Evolutionary conservation across 2,329 filamentous ascomycete genomes (phyloP).

Genomic region (Boeremia exigua): DNA sequence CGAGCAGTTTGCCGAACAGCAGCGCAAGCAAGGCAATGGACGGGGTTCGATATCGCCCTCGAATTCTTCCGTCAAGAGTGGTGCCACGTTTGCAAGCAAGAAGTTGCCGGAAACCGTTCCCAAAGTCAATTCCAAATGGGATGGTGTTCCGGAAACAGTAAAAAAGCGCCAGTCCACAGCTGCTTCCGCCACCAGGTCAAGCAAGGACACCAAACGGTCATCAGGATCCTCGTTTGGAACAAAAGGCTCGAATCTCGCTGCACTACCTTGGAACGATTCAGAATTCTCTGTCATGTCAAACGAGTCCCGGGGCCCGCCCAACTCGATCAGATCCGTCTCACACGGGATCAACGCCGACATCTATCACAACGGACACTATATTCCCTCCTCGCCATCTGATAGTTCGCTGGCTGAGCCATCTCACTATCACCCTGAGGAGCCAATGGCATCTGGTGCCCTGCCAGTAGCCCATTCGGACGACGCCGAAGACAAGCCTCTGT

Average conservation of each 20-base stretch:
- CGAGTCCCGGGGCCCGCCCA: constrained; percentile 37
- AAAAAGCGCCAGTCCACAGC: constrained; percentile 35
- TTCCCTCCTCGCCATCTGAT: constrained; percentile 27
- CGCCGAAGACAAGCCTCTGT: constrained; percentile 9
- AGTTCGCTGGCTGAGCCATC: constrained; percentile 33
- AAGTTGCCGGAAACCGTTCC: constrained; percentile 58
- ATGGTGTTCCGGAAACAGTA: constrained; percentile 55
- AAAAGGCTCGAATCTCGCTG: constrained; percentile 15
- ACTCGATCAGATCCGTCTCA: constrained; percentile 35
- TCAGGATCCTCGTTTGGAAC: constrained; percentile 27
- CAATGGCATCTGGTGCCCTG: constrained; percentile 22
- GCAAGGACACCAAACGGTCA: constrained; percentile 23
- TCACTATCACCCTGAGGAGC: constrained; percentile 36
- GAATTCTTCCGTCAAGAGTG: constrained; percentile 15
- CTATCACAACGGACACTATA: constrained; percentile 12
- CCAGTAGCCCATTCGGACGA: constrained; percentile 16
- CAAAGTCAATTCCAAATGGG: constrained; percentile 62
- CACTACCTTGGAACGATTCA: constrained; percentile 24
- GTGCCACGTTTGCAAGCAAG: constrained; percentile 40
- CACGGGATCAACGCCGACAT: constrained; percentile 12
- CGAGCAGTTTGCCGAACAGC: constrained; percentile 54
- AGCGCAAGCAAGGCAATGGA: constrained; percentile 48
- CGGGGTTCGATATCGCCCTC: constrained; percentile 28
- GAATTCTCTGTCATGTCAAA: constrained; percentile 31
- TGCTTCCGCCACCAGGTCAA: constrained; percentile 10